Percentiles rank a stretch among this genome's conserved stretches.
phyloP scores from a whole-genome alignment of 176 grass and related monocot genomes.

The Stipa capillata region DNA sequence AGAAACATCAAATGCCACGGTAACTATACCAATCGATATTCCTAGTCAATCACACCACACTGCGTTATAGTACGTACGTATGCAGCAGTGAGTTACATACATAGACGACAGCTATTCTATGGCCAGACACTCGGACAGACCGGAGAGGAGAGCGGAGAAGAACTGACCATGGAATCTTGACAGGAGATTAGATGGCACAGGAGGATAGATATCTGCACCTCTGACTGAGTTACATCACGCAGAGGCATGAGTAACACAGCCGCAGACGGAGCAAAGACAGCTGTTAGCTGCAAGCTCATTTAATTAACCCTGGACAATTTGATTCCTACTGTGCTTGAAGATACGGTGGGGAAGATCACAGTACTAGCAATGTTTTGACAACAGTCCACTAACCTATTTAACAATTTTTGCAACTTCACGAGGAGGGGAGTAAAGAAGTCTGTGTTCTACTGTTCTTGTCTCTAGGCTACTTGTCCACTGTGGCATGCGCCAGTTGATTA shows the following conservation, averaged over 20 bases:
- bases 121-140: background rate
- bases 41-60: no score
- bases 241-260: slow-evolving; percentile 12
- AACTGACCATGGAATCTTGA: slow-evolving; percentile 3
- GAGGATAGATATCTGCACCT: background rate
- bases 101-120: background rate
- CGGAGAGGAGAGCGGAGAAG: background rate
- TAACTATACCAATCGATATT: no score
- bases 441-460: no score
- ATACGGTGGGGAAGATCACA: background rate
- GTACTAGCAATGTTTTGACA: background rate
- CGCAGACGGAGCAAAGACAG: slow-evolving; percentile 23
- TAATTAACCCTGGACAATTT: slow-evolving; percentile 6
- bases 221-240: background rate
- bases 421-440: background rate
- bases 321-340: background rate
- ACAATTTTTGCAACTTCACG: background rate
- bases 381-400: background rate
- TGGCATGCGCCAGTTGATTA: background rate
- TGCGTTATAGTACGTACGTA: no score
- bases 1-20: background rate
- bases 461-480: background rate
- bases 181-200: slow-evolving; percentile 6
- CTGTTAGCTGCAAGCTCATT: background rate
- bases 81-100: background rate